Conservation (phyloP, 2,329 filamentous ascomycete species). For the Aspergillus fumigatus region DNA sequence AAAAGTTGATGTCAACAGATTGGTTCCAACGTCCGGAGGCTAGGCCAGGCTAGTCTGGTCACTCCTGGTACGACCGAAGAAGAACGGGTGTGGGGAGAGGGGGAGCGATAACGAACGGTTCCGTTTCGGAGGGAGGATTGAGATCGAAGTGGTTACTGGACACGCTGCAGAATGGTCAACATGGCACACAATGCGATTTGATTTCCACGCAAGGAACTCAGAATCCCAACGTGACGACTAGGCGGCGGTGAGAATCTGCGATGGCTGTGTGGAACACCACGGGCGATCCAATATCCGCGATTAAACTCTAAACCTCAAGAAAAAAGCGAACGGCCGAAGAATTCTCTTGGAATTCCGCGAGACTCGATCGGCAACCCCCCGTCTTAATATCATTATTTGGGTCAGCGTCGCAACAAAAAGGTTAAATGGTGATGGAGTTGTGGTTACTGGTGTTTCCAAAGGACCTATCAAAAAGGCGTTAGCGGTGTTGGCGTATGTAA, state of each 20-base stretch:
- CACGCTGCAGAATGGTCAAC: neutral
- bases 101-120: neutral
- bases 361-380: neutral
- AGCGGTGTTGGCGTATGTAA: neutral
- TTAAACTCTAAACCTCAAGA: constrained; percentile 1
- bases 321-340: neutral
- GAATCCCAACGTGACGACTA: neutral
- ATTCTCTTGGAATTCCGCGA: neutral
- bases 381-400: neutral
- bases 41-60: neutral
- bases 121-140: neutral
- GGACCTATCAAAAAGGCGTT: neutral
- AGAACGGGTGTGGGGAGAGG: neutral
- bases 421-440: neutral
- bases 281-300: constrained; percentile 3
- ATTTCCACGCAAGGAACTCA: neutral
- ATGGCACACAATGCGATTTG: neutral
- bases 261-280: constrained; percentile 4
- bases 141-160: neutral
- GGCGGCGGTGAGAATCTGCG: constrained; percentile 4
- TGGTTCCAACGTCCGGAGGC: neutral
- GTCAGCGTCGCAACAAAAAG: neutral
- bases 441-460: neutral
- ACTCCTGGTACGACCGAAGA: neutral
- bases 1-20: neutral